These are phyloP conservation scores for Cydonia oblonga DNA, from an alignment of 331 rosid genomes.

Conservation along the genomic window DNA sequence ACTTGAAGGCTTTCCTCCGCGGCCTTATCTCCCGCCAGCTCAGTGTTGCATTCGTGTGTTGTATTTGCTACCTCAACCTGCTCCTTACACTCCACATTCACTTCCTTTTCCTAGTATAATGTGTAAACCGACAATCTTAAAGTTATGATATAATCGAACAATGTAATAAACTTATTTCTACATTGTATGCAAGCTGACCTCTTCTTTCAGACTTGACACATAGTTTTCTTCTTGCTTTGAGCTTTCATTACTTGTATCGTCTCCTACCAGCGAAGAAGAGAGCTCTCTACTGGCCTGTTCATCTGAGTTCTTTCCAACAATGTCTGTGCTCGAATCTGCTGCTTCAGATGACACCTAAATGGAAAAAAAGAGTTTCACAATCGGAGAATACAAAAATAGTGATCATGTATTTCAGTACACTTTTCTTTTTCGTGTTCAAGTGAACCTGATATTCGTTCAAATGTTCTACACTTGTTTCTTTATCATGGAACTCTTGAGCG, in stretches of 20 bases:
- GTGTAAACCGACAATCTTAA: not conserved
- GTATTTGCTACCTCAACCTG: conserved; percentile 4
- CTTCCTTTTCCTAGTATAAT: not conserved
- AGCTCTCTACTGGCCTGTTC: conserved; percentile 5
- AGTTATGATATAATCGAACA: not conserved
- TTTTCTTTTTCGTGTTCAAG: not conserved
- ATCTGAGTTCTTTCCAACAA: conserved; percentile 1
- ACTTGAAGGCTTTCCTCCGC: not conserved
- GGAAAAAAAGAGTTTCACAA: not conserved
- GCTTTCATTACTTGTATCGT: not conserved
- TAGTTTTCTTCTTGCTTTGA: conserved; percentile 11
- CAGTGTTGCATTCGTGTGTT: not conserved
- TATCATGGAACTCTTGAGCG: not conserved
- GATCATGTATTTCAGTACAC: not conserved
- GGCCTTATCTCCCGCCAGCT: not conserved
- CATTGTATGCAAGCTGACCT: conserved; percentile 10
- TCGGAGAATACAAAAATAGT: not conserved
- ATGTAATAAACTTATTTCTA: not conserved
- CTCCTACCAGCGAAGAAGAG: conserved; percentile 1
- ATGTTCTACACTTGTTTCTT: not conserved
- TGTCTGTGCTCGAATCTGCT: conserved; percentile 5
- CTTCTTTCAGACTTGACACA: conserved; percentile 6
- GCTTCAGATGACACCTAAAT: conserved; percentile 8
- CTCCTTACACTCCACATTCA: conserved; percentile 4
- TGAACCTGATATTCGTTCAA: conserved; percentile 12